Evolutionary conservation across 2,329 filamentous ascomycete genomes (phyloP).

Genomic region (Lachnellula arida): DNA sequence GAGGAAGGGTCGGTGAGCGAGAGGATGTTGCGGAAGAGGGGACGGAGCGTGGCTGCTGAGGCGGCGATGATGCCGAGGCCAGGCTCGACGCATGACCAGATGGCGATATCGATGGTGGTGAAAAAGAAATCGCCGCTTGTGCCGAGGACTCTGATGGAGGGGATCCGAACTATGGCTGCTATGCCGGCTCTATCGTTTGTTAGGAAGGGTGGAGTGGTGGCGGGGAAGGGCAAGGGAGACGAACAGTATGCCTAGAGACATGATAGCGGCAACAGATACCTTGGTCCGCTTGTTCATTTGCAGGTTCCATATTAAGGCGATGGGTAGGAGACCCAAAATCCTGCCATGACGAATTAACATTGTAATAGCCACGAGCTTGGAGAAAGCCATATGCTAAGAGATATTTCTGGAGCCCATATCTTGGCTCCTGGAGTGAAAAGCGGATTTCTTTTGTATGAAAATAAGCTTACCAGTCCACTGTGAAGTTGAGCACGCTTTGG

Average conservation of each 20-base stretch:
- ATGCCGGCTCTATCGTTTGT: conserved; percentile 18
- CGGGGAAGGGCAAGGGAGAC: conserved; percentile 20
- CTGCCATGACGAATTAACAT: too few species aligned
- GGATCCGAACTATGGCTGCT: conserved; percentile 23
- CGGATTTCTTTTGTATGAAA: too few species aligned
- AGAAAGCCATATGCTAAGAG: too few species aligned
- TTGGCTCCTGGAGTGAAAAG: too few species aligned
- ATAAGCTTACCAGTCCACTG: conserved; percentile 40
- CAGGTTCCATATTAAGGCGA: conserved; percentile 50
- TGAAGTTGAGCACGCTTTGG: conserved; percentile 44
- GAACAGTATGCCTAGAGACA: conserved; percentile 51
- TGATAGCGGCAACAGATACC: conserved; percentile 45
- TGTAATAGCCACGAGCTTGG: too few species aligned
- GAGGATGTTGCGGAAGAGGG: conserved; percentile 34
- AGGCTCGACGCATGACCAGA: conserved; percentile 46
- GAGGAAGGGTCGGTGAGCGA: conserved; percentile 4
- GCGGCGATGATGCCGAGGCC: conserved; percentile 45
- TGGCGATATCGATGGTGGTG: conserved; percentile 34
- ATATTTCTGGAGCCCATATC: too few species aligned
- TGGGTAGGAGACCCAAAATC: conserved; percentile 47
- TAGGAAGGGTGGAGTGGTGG: not conserved
- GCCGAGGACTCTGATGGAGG: conserved; percentile 18
- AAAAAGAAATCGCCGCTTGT: conserved; percentile 23
- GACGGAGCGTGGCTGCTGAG: conserved; percentile 44
- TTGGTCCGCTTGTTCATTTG: conserved; percentile 51